Conservation (phyloP, 1,284 basidiomycete genomes). For the Abortiporus biennis region DNA sequence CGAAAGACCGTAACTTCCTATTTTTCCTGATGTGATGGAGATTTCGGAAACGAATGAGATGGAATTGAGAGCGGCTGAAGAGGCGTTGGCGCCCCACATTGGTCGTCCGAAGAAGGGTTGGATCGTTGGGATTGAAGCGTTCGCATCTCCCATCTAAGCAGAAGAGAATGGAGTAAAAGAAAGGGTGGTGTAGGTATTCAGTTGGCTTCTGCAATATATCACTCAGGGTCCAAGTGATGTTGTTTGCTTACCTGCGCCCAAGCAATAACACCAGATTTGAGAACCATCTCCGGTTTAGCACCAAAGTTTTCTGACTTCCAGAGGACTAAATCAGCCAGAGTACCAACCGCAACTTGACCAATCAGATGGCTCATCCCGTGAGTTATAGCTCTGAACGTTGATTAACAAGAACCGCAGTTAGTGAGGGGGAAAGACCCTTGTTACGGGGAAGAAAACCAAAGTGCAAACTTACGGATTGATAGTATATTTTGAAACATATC, state of each 20-base stretch:
- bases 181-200: too few species aligned
- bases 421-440: not conserved
- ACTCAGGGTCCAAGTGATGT: not conserved
- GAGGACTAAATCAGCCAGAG: conserved; percentile 89
- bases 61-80: conserved; percentile 76
- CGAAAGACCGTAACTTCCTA: conserved; percentile 65
- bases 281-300: conserved; percentile 84
- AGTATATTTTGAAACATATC: conserved; percentile 96
- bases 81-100: conserved; percentile 84
- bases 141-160: conserved; percentile 86
- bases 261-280: conserved; percentile 92
- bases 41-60: conserved; percentile 81
- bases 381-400: conserved; percentile 72
- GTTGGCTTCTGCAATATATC: too few species aligned
- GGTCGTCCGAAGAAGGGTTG: conserved; percentile 83
- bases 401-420: not conserved
- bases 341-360: conserved; percentile 80
- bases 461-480: conserved; percentile 94
- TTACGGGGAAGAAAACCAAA: conserved; percentile 2
- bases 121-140: conserved; percentile 90
- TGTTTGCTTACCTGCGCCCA: conserved; percentile 68
- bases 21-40: conserved; percentile 60
- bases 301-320: conserved; percentile 96
- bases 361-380: conserved; percentile 90
- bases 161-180: too few species aligned